phyloP scores from a whole-genome alignment of 305 asterid genomes.

The Coffea humblotiana region DNA sequence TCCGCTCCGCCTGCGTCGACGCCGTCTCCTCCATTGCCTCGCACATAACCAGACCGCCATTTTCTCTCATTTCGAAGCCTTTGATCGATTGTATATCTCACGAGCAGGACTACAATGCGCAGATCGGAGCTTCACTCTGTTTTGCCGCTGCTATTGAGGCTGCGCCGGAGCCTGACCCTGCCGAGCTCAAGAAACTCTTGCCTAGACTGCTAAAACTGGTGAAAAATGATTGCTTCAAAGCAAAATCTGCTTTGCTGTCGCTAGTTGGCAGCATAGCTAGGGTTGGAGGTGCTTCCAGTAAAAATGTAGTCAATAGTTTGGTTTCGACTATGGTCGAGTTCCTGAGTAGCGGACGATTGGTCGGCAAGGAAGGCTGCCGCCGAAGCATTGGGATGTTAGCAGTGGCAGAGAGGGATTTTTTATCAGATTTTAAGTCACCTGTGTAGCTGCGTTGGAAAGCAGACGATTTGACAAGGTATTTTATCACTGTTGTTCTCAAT shows the following conservation, averaged over 20 bases:
- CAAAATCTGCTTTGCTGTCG: conserved; percentile 58
- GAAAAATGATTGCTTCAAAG: conserved; percentile 60
- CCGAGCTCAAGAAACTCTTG: conserved; percentile 58
- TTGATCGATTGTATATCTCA: conserved; percentile 58
- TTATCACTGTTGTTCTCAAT: neutral
- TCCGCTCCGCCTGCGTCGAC: conserved; percentile 73
- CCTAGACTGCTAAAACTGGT: conserved; percentile 62
- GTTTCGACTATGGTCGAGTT: conserved; percentile 53
- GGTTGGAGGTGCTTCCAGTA: conserved; percentile 52
- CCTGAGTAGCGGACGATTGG: conserved; percentile 77
- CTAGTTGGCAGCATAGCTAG: conserved; percentile 53
- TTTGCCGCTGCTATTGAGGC: conserved; percentile 80
- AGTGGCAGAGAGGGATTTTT: conserved; percentile 41
- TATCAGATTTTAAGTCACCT: conserved; percentile 46
- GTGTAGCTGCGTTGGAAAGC: conserved; percentile 56
- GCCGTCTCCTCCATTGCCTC: conserved; percentile 61
- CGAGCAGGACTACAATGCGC: conserved; percentile 75
- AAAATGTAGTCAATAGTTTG: conserved; percentile 35
- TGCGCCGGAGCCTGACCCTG: conserved; percentile 56
- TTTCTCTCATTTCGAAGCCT: conserved; percentile 56
- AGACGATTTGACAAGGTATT: conserved; percentile 79
- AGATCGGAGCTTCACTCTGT: conserved; percentile 79
- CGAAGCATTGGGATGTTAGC: conserved; percentile 58
- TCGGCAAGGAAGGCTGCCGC: conserved; percentile 82
- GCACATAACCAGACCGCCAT: conserved; percentile 61